A percentile compares a stretch with the other conserved stretches of the same genome.
phyloP scores from a whole-genome alignment of 2,329 filamentous ascomycete genomes.

The Keithomyces neogunnii region DNA sequence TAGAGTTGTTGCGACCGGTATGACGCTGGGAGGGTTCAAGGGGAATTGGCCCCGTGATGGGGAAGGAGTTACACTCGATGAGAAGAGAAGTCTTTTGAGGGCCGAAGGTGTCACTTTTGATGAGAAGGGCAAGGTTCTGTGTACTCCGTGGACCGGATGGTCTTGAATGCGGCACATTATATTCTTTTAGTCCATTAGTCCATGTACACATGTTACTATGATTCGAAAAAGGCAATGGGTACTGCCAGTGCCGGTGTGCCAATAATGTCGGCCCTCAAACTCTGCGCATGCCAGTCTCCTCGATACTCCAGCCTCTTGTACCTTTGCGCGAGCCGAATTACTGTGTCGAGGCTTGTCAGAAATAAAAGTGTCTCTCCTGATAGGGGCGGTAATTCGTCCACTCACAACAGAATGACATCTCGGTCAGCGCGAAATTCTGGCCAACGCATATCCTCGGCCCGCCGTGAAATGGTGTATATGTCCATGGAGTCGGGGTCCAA shows the following conservation, averaged over 20 bases:
- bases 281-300: conserved; percentile 33
- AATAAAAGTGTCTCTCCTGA: neutral
- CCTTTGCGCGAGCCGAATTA: conserved; percentile 44
- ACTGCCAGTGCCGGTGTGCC: conserved; percentile 31
- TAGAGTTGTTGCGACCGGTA: conserved; percentile 66
- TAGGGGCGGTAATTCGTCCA: conserved; percentile 3
- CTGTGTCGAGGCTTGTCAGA: conserved; percentile 22
- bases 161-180: neutral
- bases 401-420: conserved; percentile 43
- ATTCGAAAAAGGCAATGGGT: conserved; percentile 26
- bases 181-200: neutral
- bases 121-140: conserved; percentile 48
- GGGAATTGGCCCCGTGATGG: conserved; percentile 55
- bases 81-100: conserved; percentile 54
- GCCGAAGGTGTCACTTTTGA: conserved; percentile 59
- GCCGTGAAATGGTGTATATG: conserved; percentile 44
- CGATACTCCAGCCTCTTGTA: conserved; percentile 45
- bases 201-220: neutral
- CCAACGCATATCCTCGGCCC: conserved; percentile 46
- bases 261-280: conserved; percentile 32
- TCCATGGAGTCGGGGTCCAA: conserved; percentile 44
- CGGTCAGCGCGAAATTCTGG: conserved; percentile 50
- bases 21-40: conserved; percentile 63
- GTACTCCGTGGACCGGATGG: conserved; percentile 42
- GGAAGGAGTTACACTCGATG: conserved; percentile 52